Evolutionary conservation across 2,329 filamentous ascomycete genomes (phyloP).

Genomic region (Mariannaea sp.): DNA sequence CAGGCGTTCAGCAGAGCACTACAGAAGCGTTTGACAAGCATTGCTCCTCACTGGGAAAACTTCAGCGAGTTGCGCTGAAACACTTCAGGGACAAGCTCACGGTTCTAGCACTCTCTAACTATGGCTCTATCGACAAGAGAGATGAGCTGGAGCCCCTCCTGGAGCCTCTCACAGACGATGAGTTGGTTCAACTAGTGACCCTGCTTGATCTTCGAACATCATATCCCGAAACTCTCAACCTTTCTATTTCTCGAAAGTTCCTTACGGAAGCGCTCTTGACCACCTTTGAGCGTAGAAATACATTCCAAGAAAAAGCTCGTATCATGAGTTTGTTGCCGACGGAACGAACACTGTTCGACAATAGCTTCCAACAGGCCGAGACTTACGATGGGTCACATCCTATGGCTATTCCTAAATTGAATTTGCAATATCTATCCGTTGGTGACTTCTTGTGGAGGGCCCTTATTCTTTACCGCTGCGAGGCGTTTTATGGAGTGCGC

Average conservation of each 20-base stretch:
- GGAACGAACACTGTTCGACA: slow-evolving; percentile 80
- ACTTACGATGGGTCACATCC: slow-evolving; percentile 85
- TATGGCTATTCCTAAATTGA: slow-evolving; percentile 90
- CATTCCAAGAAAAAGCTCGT: slow-evolving; percentile 79
- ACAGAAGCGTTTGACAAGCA: slow-evolving; percentile 80
- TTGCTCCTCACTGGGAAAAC: slow-evolving; percentile 73
- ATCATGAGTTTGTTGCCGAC: slow-evolving; percentile 81
- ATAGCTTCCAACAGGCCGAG: slow-evolving; percentile 78
- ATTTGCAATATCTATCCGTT: slow-evolving; percentile 91
- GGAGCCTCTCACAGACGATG: slow-evolving; percentile 71
- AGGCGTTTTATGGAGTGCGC: slow-evolving; percentile 91
- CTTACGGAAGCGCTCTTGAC: slow-evolving; percentile 74
- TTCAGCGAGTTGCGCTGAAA: slow-evolving; percentile 79
- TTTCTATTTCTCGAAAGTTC: slow-evolving; percentile 67
- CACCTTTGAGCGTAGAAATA: slow-evolving; percentile 75
- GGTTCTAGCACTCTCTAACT: slow-evolving; percentile 91
- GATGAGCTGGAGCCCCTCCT: slow-evolving; percentile 79
- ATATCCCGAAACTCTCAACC: slow-evolving; percentile 74
- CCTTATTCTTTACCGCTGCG: slow-evolving; percentile 83
- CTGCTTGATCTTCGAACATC: slow-evolving; percentile 77
- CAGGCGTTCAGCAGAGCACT: slow-evolving; percentile 73
- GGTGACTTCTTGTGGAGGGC: slow-evolving; percentile 98
- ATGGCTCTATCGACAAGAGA: slow-evolving; percentile 81
- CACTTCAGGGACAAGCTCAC: slow-evolving; percentile 88
- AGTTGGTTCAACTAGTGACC: slow-evolving; percentile 70